Evolutionary conservation across 371 early-diverging fungal species (phyloP).

Genomic region (Apophysomyces trapeziformis): DNA sequence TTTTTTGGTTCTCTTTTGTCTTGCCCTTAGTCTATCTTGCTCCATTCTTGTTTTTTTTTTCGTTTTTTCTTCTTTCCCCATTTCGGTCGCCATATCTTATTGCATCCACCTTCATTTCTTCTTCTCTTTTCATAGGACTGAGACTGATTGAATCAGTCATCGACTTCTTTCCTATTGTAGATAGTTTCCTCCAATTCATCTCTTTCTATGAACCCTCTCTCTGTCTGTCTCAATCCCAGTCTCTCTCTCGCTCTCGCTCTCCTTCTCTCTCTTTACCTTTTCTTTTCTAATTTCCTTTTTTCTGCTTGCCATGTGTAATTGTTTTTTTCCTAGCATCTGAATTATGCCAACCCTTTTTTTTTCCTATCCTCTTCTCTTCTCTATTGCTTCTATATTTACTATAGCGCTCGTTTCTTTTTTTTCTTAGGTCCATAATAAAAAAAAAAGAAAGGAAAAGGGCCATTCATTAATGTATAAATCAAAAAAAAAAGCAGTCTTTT

Average conservation of each 20-base stretch:
- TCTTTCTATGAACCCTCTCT: conserved; percentile 3
- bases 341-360: not conserved
- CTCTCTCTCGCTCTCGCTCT: not conserved
- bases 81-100: not conserved
- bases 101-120: conserved; percentile 9
- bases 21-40: too few species aligned
- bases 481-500: not conserved
- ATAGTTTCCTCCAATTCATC: conserved; percentile 1
- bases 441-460: not conserved
- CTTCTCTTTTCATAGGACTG: not conserved
- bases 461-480: conserved; percentile 1
- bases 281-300: conserved; percentile 13
- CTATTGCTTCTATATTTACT: conserved; percentile 6
- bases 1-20: not conserved
- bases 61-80: conserved; percentile 3
- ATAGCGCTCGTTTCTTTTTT: conserved; percentile 12
- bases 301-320: conserved; percentile 13
- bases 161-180: not conserved
- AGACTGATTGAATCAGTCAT: conserved; percentile 10
- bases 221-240: too few species aligned
- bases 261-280: conserved; percentile 1
- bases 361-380: not conserved
- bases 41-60: not conserved
- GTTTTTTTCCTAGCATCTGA: conserved; percentile 6
- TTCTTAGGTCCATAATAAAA: conserved; percentile 3